Base-by-base conservation (phyloP, 2,329 filamentous ascomycete genomes). In the Apiospora pterosperma region DNA sequence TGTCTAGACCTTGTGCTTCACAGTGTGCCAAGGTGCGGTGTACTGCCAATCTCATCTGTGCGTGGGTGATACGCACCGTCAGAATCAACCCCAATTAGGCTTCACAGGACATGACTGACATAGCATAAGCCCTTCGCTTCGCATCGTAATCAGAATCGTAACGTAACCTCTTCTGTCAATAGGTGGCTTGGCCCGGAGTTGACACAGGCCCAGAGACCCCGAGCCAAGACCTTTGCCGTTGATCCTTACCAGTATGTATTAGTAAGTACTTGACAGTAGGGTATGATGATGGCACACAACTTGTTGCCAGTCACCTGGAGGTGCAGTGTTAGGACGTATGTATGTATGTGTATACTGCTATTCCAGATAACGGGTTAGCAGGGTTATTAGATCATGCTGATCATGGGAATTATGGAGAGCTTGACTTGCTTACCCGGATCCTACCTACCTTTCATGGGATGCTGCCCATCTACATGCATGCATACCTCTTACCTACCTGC, bases 311-410 rank as follows among this genome's bases (percentile, higher is more conserved):
- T 48, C 42, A 25, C 41, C 41, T 7, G 4, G 42, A 23, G 28
- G 48, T 55, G 48, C n/a, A 34, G 25, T 55, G 48, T 31, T 34
- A 55, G 48, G 25, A 55, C 42, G 21, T 41, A 21, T 41, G 6
- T 25, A 44, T 34, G 48, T 34, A n/a, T n/a, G n/a, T n/a, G n/a
- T n/a, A n/a, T n/a, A n/a, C n/a, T n/a, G n/a, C n/a, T n/a, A 55
- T 55, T 34, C 48, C 28, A 55, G 28, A 34, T 34, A 34, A 34
- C 28, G 31, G 48, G 28, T 55, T 12, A 19, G 28, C 48, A 55
- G 48, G 48, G 48, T 55, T 55, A n/a, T 31, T 55, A 55, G 48
- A 55, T 55, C 48, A 55, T 55, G 48, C 48, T 55, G 48, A 55
- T 55, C 48, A 55, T 55, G 28, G 28, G 16, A 55, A 55, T 34